These are phyloP conservation scores for Arthrobotrys megalospora DNA, from an alignment of 2,329 filamentous ascomycete genomes.

Conservation along the genomic window DNA sequence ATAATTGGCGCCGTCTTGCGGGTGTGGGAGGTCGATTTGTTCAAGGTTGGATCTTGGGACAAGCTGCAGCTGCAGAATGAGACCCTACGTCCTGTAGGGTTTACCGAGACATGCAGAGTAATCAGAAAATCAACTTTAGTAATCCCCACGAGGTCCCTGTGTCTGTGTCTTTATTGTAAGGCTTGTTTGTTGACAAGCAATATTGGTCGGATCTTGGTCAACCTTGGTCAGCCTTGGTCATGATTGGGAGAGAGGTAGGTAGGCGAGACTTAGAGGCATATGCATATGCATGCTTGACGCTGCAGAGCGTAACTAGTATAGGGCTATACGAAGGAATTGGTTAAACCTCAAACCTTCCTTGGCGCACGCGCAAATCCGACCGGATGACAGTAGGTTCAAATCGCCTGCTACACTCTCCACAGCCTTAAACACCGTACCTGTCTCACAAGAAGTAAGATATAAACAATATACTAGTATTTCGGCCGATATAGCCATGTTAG, in stretches of 20 bases:
- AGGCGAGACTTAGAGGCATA: too few relatives aligned
- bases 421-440: too few relatives aligned
- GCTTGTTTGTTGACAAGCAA: background rate
- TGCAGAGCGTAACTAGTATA: too few relatives aligned
- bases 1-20: background rate
- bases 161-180: background rate
- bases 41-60: background rate
- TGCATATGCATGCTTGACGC: too few relatives aligned
- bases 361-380: too few relatives aligned
- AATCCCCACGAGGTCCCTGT: constrained; percentile 2
- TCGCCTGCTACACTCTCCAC: too few relatives aligned
- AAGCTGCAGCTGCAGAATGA: background rate
- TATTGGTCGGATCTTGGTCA: background rate
- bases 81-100: background rate
- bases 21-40: constrained; percentile 7
- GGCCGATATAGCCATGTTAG: background rate
- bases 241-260: too few relatives aligned
- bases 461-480: too few relatives aligned
- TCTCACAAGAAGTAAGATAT: too few relatives aligned
- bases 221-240: constrained; percentile 14
- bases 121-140: background rate
- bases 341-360: background rate
- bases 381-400: too few relatives aligned
- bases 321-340: too few relatives aligned
- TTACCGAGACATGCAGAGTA: constrained; percentile 19